phyloP scores from a whole-genome alignment of 306 rosid genomes.

The Benincasa hispida region DNA sequence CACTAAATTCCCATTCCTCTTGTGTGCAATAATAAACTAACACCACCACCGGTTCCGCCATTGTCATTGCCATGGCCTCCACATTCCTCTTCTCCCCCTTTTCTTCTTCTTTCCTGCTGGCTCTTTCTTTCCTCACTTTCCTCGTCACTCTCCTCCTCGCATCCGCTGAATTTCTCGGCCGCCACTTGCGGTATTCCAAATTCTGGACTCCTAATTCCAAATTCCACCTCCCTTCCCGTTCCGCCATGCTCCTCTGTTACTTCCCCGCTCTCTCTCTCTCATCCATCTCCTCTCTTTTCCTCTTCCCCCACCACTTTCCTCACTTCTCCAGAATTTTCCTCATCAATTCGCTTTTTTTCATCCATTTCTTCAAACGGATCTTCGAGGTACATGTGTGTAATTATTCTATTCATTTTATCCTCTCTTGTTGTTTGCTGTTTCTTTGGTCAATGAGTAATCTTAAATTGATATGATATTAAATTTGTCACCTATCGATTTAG shows the following conservation, averaged over 20 bases:
- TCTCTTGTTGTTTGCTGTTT: too few relatives aligned
- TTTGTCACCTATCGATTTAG: too few relatives aligned
- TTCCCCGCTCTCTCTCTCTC: slow-evolving; percentile 51
- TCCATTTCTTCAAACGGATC: slow-evolving; percentile 57
- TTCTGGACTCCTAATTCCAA: slow-evolving; percentile 16
- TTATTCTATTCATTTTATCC: too few relatives aligned
- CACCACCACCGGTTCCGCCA: too few relatives aligned
- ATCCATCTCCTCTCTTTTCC: slow-evolving; percentile 15
- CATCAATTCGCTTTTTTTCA: slow-evolving; percentile 30
- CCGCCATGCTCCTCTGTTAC: slow-evolving; percentile 47
- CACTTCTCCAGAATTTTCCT: slow-evolving; percentile 18
- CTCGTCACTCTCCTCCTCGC: slow-evolving; percentile 14
- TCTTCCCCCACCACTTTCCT: slow-evolving; percentile 16
- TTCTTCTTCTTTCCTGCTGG: slow-evolving; percentile 22
- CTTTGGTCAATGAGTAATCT: too few relatives aligned
- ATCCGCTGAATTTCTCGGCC: slow-evolving; percentile 27
- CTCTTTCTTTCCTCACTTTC: slow-evolving; percentile 23
- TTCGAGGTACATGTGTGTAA: slow-evolving; percentile 29
- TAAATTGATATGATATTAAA: too few relatives aligned
- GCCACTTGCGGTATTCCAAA: slow-evolving; percentile 47
- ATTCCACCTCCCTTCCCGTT: slow-evolving; percentile 24
- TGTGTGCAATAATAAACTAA: too few relatives aligned
- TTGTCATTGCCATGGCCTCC: too few relatives aligned
- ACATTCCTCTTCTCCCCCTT: slow-evolving; percentile 33
- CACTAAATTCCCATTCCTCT: too few relatives aligned